Base-by-base conservation (phyloP, 371 early-diverging fungal genomes). In the Mucor racemosus region DNA sequence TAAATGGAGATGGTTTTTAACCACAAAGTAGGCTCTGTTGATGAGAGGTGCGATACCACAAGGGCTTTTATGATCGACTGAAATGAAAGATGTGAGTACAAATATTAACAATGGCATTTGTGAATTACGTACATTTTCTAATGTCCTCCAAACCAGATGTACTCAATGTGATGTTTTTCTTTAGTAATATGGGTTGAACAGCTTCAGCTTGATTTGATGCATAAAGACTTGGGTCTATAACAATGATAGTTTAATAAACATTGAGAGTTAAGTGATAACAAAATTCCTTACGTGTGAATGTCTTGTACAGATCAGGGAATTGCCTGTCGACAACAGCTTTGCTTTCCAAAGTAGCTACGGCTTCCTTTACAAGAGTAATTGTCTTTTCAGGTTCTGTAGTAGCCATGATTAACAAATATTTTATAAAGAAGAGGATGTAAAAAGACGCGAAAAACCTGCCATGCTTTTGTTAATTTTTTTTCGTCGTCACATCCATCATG, bases 1-100 rank as follows among this genome's bases (percentile, higher is more conserved):
- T 42, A 97, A 69, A 71, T 91, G 94, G 54, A 97, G 85, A 33
- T 87, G 79, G 69, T 94, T 90, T 72, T 94, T 94, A 50, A 96
- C 88, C 5, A 92, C 91, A 58, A 96, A 91, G 90, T 95, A 97
- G 8, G 92, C 96, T 38, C 94, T 88, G 46, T 89, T 81, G 60
- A 97, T 91, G 64, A 93, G 92, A n/a, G 95, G 91, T 4, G 72
- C 73, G 33, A 82, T 55, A 13, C 82, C 82, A 46, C 67, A 67
- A 4, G 76, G 69, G 56, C 69, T 72, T 5, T 64, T 69, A 14
- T 68, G 40, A 53, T 74, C 64, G 60, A 70, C 78, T 81, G 57
- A 8, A 3, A 54, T 6, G n/a, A 55, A 17, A 41, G 8, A 48
- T 42, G 34, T 56, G 39, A 39, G 19, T 34, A 1, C 15, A 1